These are phyloP conservation scores for Neofusicoccum parvum DNA, from an alignment of 2,329 filamentous ascomycete genomes.

Conservation along the genomic window DNA sequence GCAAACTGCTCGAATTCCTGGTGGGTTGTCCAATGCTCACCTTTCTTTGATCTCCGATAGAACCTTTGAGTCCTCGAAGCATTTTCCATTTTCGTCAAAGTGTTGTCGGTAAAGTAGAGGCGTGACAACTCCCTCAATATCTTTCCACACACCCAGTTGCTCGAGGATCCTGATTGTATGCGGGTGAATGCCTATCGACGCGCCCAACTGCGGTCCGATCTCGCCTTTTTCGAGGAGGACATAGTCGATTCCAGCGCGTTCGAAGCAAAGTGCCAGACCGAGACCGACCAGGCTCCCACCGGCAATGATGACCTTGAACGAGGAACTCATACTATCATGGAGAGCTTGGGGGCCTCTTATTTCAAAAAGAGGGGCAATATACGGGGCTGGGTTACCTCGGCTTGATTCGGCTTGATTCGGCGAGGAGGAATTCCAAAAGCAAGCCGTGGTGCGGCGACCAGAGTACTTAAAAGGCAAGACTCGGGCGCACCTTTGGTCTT, in stretches of 20 bases:
- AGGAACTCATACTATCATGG: too few relatives aligned
- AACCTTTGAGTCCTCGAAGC: background rate
- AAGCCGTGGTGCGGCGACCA: too few relatives aligned
- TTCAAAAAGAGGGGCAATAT: too few relatives aligned
- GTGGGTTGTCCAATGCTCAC: background rate
- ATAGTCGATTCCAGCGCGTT: constrained; percentile 27
- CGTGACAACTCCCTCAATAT: background rate
- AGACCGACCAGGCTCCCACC: constrained; percentile 23
- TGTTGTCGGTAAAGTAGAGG: background rate
- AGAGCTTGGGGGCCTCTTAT: too few relatives aligned
- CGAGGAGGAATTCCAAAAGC: too few relatives aligned
- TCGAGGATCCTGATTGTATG: constrained; percentile 28
- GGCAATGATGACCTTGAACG: constrained; percentile 19
- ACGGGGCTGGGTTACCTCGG: too few relatives aligned
- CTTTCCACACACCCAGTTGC: constrained; percentile 25
- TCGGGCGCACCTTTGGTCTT: too few relatives aligned
- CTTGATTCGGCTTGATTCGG: too few relatives aligned
- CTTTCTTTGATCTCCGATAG: background rate
- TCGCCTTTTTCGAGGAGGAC: constrained; percentile 29
- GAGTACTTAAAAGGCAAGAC: too few relatives aligned
- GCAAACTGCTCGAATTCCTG: too few relatives aligned
- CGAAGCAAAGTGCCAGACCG: constrained; percentile 24
- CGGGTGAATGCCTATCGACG: constrained; percentile 28
- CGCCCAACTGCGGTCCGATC: constrained; percentile 28
- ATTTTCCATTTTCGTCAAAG: background rate